These are phyloP conservation scores for Medicago truncatula DNA, from an alignment of 306 rosid genomes.

Conservation along the genomic window DNA sequence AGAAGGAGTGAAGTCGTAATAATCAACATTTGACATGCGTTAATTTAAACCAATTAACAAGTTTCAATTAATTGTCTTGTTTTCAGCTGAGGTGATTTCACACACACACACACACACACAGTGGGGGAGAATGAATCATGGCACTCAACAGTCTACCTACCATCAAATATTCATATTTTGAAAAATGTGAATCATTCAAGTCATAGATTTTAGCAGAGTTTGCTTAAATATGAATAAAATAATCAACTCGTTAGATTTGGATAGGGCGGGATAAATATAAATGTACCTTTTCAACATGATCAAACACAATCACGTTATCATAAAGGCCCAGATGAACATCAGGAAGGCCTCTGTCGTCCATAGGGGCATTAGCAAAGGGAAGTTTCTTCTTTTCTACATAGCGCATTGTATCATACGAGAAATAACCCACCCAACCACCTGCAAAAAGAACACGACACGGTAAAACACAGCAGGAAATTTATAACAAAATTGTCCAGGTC, in stretches of 20 bases:
- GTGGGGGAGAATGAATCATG: conserved; percentile 14
- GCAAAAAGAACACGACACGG: conserved; percentile 31
- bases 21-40: background rate
- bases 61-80: conserved; percentile 4
- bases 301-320: conserved; percentile 88
- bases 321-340: conserved; percentile 96
- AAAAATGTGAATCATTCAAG: background rate
- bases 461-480: conserved; percentile 34
- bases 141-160: conserved; percentile 8
- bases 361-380: conserved; percentile 83
- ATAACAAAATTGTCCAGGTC: conserved; percentile 9
- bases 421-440: conserved; percentile 99
- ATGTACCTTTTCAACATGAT: conserved; percentile 90
- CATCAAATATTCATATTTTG: background rate
- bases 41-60: background rate
- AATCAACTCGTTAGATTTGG: conserved; percentile 20
- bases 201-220: conserved; percentile 16
- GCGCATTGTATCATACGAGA: conserved; percentile 97
- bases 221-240: conserved; percentile 8
- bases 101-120: background rate
- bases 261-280: conserved; percentile 23
- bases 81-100: conserved; percentile 23
- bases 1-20: no score
- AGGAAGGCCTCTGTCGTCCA: conserved; percentile 91
- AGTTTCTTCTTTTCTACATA: conserved; percentile 90